Percentiles rank a stretch among this genome's conserved stretches.
phyloP scores from a whole-genome alignment of 108 stramenopile genomes.

The Cylindrotheca closterium region DNA sequence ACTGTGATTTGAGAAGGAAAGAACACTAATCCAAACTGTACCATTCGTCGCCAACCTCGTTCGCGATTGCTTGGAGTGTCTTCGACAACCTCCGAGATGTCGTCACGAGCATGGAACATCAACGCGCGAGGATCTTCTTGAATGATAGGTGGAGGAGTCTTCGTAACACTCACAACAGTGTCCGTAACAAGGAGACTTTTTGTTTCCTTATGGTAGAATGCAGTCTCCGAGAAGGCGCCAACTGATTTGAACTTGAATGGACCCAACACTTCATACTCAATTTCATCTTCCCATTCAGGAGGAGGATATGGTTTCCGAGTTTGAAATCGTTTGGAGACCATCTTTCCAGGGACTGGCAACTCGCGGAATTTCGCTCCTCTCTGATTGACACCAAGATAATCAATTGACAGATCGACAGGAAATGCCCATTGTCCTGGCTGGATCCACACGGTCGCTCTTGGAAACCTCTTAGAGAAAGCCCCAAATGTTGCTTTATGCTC shows the following conservation, averaged over 20 bases:
- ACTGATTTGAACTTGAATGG: conserved; percentile 79
- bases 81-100: conserved; percentile 59
- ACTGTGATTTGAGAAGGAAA: conserved; percentile 88
- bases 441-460: conserved; percentile 79
- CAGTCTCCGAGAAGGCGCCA: conserved; percentile 87
- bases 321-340: conserved; percentile 26
- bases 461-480: conserved; percentile 75
- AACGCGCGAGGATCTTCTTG: conserved; percentile 78
- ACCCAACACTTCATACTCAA: conserved; percentile 81
- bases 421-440: conserved; percentile 89
- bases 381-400: conserved; percentile 64
- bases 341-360: conserved; percentile 44
- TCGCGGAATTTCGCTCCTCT: conserved; percentile 48
- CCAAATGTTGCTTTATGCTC: conserved; percentile 93
- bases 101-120: conserved; percentile 87
- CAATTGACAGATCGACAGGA: conserved; percentile 71
- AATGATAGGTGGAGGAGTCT: conserved; percentile 73
- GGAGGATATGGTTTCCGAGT: conserved; percentile 35
- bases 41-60: conserved; percentile 89
- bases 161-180: conserved; percentile 74
- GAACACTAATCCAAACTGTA: conserved; percentile 90
- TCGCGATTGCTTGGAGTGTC: conserved; percentile 55
- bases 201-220: conserved; percentile 80
- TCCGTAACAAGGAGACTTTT: conserved; percentile 87
- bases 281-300: conserved; percentile 78